Base-by-base conservation (phyloP, 208 protist genomes). In the Tritrichomonas foetus region DNA sequence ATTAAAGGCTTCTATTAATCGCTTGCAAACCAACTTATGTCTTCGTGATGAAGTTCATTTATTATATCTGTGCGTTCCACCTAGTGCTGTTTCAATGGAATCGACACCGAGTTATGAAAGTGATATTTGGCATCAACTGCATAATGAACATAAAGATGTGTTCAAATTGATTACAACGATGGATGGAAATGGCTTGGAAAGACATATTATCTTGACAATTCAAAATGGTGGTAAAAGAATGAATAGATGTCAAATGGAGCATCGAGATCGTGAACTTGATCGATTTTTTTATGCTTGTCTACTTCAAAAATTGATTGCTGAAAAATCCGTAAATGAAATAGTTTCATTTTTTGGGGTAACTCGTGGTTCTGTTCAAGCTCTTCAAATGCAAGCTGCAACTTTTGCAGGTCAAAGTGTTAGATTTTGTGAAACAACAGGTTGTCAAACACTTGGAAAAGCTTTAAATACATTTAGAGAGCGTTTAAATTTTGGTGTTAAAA, bases 281-380 rank as follows among this genome's bases (percentile, higher is more conserved):
- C 44, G 47, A 11, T 89, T 89, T 25, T 89, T 53, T 89, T 89
- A 53, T 27, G 78, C 78, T n/a, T 89, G 78, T 89, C 20, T 89
- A 16, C 30, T 89, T 25, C n/a, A 36, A 39, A 49, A 57, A 89
- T 53, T 89, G 78, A 89, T 89, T 39, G 41, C 44, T 20, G 78
- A 89, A 20, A 25, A 39, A 50, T 33, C 78, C 11, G 1, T 89
- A 1, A 89, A 39, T 57, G 47, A 57, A 53, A 27, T 89, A 3
- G 44, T 47, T 0, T 39, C n/a, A 33, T n/a, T 2, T 47, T 89
- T 89, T 50, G 5, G 5, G 0, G 30, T 89, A 8, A 33, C 41
- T 39, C 53, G 78, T 39, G 78, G 78, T 39, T 8, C 78, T 11
- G 47, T 47, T 13, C 78, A 89, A 89, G 20, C 3, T 25, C 30